A percentile compares a stretch with the other conserved stretches of the same genome.
Conservation (phyloP, 495 filamentous ascomycete species). For the Platismatia glauca region DNA sequence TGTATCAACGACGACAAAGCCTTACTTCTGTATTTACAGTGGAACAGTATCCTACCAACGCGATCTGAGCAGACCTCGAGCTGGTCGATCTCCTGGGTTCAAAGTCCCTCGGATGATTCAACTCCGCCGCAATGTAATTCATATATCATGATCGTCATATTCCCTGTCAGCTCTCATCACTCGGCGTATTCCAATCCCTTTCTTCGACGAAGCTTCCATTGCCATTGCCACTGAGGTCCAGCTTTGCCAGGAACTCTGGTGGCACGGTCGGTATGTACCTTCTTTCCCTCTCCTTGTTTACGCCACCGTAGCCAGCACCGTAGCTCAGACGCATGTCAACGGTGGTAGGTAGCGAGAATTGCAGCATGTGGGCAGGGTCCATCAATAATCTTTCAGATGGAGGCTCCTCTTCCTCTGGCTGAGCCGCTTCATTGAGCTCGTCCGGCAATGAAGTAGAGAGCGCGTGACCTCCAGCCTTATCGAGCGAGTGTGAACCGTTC, state of each 20-base stretch:
- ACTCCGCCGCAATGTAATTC: constrained; percentile 9
- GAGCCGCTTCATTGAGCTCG: constrained; percentile 4
- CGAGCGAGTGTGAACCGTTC: constrained; percentile 9
- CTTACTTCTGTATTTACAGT: background rate
- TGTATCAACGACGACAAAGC: background rate
- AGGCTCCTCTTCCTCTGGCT: constrained; percentile 20
- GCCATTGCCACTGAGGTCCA: constrained; percentile 53
- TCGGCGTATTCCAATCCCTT: constrained; percentile 19
- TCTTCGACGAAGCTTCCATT: constrained; percentile 17
- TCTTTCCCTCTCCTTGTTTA: constrained; percentile 81
- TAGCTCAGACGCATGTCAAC: constrained; percentile 96
- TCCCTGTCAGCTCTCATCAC: constrained; percentile 12
- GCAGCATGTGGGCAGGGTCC: constrained; percentile 85
- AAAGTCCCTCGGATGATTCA: background rate
- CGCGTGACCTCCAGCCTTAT: constrained; percentile 16
- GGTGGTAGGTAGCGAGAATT: constrained; percentile 87
- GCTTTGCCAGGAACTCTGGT: constrained; percentile 81
- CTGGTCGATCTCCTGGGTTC: background rate
- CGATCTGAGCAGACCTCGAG: background rate
- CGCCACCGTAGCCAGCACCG: constrained; percentile 86
- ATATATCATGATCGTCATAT: constrained; percentile 2
- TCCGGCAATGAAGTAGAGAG: constrained; percentile 12
- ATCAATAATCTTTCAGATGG: constrained; percentile 57
- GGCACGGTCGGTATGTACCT: constrained; percentile 97
- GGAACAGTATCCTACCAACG: background rate